A percentile compares a stretch with the other conserved stretches of the same genome.
phyloP scores from a whole-genome alignment of 208 protist genomes.

The Trypanosoma congolense region DNA sequence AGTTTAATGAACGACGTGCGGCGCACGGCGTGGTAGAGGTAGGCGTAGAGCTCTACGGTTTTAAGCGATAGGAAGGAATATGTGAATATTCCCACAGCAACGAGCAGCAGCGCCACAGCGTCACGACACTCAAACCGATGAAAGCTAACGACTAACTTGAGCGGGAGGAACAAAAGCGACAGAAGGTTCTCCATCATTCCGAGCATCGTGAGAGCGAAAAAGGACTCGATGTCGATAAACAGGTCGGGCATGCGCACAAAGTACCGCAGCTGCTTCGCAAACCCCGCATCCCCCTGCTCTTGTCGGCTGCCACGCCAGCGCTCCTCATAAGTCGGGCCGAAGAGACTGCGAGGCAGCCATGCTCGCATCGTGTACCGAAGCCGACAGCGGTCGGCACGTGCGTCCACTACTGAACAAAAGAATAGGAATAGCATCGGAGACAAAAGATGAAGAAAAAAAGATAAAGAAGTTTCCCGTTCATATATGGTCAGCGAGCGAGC shows the following conservation, averaged over 20 bases:
- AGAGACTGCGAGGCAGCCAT: constrained; percentile 6
- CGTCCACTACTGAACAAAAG: not conserved
- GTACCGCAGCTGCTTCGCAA: constrained; percentile 19
- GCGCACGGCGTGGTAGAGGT: constrained; percentile 82
- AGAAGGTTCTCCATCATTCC: constrained; percentile 32
- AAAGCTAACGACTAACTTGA: constrained; percentile 21
- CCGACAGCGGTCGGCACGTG: not conserved
- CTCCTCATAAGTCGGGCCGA: constrained; percentile 11
- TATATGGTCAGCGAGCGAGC: too few species aligned
- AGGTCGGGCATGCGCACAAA: constrained; percentile 28
- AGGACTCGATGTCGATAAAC: constrained; percentile 33
- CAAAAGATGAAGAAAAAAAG: not conserved
- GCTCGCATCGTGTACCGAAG: constrained; percentile 3
- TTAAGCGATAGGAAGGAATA: constrained; percentile 20
- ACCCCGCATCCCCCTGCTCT: constrained; percentile 1
- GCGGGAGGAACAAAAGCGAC: constrained; percentile 23
- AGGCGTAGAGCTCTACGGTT: constrained; percentile 43
- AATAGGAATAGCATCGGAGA: constrained; percentile 1
- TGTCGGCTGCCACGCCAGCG: not conserved
- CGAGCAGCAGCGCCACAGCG: constrained; percentile 26
- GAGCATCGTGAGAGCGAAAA: constrained; percentile 28
- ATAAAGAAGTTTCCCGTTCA: too few species aligned
- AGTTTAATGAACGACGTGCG: constrained; percentile 91
- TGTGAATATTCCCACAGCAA: constrained; percentile 24
- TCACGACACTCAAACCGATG: constrained; percentile 23